Percentiles rank a stretch among this genome's conserved stretches.
phyloP scores from a whole-genome alignment of 176 grass and related monocot species.

The Calamus simplicifolius region DNA sequence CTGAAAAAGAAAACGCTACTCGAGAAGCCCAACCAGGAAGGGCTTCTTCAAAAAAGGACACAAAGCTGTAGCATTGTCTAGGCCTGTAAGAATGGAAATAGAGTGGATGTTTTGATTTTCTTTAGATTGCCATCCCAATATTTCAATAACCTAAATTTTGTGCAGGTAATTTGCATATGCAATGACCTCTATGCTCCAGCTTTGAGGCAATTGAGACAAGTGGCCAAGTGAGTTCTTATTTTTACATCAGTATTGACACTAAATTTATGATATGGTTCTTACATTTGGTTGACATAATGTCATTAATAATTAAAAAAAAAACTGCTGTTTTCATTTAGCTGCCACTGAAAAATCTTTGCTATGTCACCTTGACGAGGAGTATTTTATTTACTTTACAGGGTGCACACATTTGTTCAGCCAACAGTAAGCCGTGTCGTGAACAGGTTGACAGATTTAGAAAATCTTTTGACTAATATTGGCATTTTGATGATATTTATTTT shows the following conservation, averaged over 20 bases:
- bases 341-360: too few relatives aligned
- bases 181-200: constrained; percentile 98
- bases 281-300: too few relatives aligned
- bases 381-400: constrained; percentile 47
- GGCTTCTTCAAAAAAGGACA: constrained; percentile 55
- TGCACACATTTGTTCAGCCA: constrained; percentile 79
- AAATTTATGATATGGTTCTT: background rate
- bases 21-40: constrained; percentile 44
- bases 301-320: background rate
- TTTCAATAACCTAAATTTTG: constrained; percentile 1
- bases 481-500: constrained; percentile 1
- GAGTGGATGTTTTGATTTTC: background rate
- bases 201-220: constrained; percentile 91
- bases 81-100: constrained; percentile 57
- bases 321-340: background rate
- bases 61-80: constrained; percentile 50
- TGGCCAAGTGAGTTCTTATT: constrained; percentile 70
- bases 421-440: constrained; percentile 84
- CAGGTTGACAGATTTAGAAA: constrained; percentile 37
- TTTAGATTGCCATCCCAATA: background rate
- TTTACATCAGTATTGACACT: background rate
- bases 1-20: constrained; percentile 30
- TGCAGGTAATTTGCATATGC: constrained; percentile 95
- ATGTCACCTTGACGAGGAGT: background rate
- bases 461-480: background rate